Percentiles rank a stretch among this genome's conserved stretches.
Conservation (phyloP, 2,329 filamentous ascomycete genomes). For the Xylaria hypoxylon region DNA sequence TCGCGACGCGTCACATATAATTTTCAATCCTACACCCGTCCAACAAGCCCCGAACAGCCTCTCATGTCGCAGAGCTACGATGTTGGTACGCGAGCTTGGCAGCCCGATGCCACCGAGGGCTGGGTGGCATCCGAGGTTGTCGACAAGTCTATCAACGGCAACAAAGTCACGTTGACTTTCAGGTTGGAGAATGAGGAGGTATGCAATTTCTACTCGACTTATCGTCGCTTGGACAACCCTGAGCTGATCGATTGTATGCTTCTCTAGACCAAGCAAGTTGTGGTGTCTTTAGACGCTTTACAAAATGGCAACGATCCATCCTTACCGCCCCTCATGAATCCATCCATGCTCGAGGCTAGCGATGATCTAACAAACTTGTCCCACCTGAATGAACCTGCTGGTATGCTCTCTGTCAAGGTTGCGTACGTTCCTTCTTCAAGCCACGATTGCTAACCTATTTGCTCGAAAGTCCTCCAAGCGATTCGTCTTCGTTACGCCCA, state of each 20-base stretch:
- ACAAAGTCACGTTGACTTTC: conserved; percentile 90
- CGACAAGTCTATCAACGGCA: conserved; percentile 83
- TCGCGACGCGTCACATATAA: conserved; percentile 41
- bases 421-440: conserved; percentile 30
- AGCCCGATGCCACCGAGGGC: conserved; percentile 94
- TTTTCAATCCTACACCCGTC: conserved; percentile 31
- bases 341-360: conserved; percentile 96
- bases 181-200: conserved; percentile 94
- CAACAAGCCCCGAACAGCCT: conserved; percentile 44
- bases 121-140: conserved; percentile 97
- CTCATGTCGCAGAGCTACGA: conserved; percentile 94
- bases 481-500: conserved; percentile 97
- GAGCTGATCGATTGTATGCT: conserved; percentile 39
- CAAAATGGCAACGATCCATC: conserved; percentile 80
- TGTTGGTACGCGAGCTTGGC: conserved; percentile 97
- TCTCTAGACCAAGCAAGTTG: conserved; percentile 78
- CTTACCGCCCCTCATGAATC: conserved; percentile 96
- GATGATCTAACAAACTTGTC: conserved; percentile 98
- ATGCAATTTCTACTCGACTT: conserved; percentile 37
- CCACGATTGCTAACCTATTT: conserved; percentile 38
- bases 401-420: conserved; percentile 58
- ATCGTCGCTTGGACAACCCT: background rate
- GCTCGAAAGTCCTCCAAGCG: conserved; percentile 83
- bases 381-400: conserved; percentile 97
- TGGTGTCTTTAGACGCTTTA: conserved; percentile 81